Conservation (phyloP, 805 yeast genomes). For the Sugiyamaella floridensis region DNA sequence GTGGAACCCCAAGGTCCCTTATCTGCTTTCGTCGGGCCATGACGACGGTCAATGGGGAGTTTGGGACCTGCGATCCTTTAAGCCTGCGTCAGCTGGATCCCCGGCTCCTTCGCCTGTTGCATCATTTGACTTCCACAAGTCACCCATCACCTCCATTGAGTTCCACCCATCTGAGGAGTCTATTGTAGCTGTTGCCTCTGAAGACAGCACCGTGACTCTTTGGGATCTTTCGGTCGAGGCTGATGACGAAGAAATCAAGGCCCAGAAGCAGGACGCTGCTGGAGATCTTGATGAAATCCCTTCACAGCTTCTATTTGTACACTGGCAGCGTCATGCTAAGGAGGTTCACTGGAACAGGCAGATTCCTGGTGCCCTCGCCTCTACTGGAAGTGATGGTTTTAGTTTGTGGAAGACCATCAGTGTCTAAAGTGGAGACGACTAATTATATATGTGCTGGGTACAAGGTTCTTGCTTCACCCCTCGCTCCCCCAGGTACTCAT, state of each 20-base stretch:
- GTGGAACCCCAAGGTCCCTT: constrained; percentile 85
- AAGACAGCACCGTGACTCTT: constrained; percentile 91
- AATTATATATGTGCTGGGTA: not conserved
- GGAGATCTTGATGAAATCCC: constrained; percentile 82
- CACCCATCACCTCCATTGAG: constrained; percentile 86
- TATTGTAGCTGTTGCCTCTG: constrained; percentile 90
- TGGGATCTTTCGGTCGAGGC: constrained; percentile 99
- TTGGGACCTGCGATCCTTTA: constrained; percentile 90
- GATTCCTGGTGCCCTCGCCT: constrained; percentile 89
- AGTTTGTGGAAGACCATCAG: constrained; percentile 95
- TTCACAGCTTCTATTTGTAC: constrained; percentile 90
- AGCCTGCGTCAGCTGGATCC: constrained; percentile 35
- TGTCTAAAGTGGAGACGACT: constrained; percentile 41
- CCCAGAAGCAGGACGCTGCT: constrained; percentile 67
- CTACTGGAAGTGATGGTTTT: constrained; percentile 94
- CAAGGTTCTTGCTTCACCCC: too few species aligned
- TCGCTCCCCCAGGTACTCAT: not conserved
- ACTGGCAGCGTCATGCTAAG: constrained; percentile 96
- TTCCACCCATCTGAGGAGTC: constrained; percentile 96
- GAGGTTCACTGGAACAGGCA: constrained; percentile 98
- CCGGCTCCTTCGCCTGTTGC: constrained; percentile 77
- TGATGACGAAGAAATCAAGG: constrained; percentile 91
- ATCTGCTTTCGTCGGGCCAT: constrained; percentile 89
- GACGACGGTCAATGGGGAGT: constrained; percentile 97
- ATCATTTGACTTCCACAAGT: constrained; percentile 87